Base-by-base conservation (phyloP, 495 filamentous ascomycete species). In the Aspergillus olivimuriae region DNA sequence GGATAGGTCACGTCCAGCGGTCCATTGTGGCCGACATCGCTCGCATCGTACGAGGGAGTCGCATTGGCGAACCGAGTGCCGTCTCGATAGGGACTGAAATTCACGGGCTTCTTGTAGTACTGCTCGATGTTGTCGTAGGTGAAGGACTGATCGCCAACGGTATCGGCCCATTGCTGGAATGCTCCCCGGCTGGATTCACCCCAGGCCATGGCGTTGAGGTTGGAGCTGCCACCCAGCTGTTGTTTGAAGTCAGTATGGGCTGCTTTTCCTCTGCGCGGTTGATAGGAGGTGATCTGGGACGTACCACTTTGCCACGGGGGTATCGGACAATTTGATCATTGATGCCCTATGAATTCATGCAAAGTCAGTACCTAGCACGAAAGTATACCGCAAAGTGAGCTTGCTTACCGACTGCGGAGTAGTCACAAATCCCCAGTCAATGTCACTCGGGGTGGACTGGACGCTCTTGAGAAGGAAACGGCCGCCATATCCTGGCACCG, bases 81-180 rank as follows among this genome's bases (percentile, higher is more conserved):
- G 3, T n/a, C 44, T 22, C 76, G 59, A 0, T 80, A 80, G 0
- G 72, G 58, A 0, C 76, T 79, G 53, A 80, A 78, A 1, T 65
- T 46, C 0, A 67, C 41, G 35, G 67, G 74, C 34, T 73, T 74
- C 46, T 80, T 57, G 44, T 73, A 84, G 46, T 68, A 79, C 0
- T 76, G 75, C 0, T 80, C 58, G 0, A 78, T 43, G 5, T 71
- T 62, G 7, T 76, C 65, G 22, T 64, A 84, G 3, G 58, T 60
- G 47, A 77, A 86, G 40, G 61, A 70, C 2, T 66, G 36, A 48
- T 84, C 81, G 30, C 72, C 69, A 4, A 83, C 77, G 0, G 39
- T 30, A 20, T 77, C 68, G 0, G 80, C 80, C 80, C 80, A 84
- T 46, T 58, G 50, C 10, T 77, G 56, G 47, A 69, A 70, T 0